phyloP scores from a whole-genome alignment of 345 rosid genomes.

The Eucalyptus curtisii region DNA sequence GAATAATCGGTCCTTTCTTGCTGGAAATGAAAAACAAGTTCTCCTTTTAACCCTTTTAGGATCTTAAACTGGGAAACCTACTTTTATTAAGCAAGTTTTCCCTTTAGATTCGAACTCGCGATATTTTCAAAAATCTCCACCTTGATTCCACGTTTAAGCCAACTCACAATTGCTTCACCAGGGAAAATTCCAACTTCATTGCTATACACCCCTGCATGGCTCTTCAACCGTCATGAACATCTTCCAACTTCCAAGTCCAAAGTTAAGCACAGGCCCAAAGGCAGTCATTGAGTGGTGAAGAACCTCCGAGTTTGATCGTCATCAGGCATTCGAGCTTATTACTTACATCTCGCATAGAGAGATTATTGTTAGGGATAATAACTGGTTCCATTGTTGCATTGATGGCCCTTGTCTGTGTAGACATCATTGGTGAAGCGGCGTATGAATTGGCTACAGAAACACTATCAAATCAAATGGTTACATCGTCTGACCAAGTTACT shows the following conservation, averaged over 20 bases:
- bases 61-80: not conserved
- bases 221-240: not conserved
- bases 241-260: conserved; percentile 2
- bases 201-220: not conserved
- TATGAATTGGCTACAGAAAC: not conserved
- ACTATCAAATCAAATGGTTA: not conserved
- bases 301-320: conserved; percentile 71
- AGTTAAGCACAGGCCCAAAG: conserved; percentile 19
- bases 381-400: conserved; percentile 46
- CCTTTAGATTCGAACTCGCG: no score
- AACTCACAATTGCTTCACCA: fast-evolving
- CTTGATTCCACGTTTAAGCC: no score
- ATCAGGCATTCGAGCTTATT: conserved; percentile 41
- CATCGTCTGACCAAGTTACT: not conserved
- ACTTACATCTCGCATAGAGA: conserved; percentile 37
- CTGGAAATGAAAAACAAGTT: not conserved
- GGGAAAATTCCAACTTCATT: no score
- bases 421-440: conserved; percentile 35
- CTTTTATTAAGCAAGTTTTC: not conserved
- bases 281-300: conserved; percentile 48
- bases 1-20: not conserved
- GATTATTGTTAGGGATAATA: conserved; percentile 50
- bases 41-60: not conserved
- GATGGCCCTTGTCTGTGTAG: conserved; percentile 57
- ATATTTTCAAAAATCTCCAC: no score